Evolutionary conservation across 495 filamentous ascomycete species (phyloP).

Genomic region (Schizothecium vesticola): DNA sequence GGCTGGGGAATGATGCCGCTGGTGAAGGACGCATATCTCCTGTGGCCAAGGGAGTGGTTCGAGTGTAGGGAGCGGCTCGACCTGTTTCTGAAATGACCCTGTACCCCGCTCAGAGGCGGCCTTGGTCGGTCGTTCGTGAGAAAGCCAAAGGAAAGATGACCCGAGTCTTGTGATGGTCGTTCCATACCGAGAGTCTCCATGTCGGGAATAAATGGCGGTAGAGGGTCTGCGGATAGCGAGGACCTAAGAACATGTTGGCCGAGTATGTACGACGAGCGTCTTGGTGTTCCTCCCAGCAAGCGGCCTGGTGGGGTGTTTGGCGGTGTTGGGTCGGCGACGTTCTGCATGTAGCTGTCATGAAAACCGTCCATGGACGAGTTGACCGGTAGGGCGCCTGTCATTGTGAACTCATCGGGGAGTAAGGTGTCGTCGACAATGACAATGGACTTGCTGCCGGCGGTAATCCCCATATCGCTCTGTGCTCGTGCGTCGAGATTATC

Average conservation of each 20-base stretch:
- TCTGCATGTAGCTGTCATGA: constrained; percentile 42
- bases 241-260: constrained; percentile 35
- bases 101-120: constrained; percentile 33
- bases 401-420: constrained; percentile 37
- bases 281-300: constrained; percentile 35
- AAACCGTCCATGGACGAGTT: constrained; percentile 47
- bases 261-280: constrained; percentile 48
- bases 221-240: constrained; percentile 27
- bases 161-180: constrained; percentile 27
- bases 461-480: constrained; percentile 52
- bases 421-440: constrained; percentile 75
- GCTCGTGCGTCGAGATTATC: constrained; percentile 24
- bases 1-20: constrained; percentile 60
- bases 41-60: constrained; percentile 32
- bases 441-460: constrained; percentile 76
- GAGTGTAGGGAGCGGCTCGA: constrained; percentile 38
- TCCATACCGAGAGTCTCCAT: constrained; percentile 27
- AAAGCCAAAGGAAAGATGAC: constrained; percentile 31
- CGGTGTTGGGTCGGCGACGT: constrained; percentile 44
- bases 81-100: constrained; percentile 33
- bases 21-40: constrained; percentile 61
- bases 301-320: constrained; percentile 48
- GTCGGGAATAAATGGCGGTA: constrained; percentile 38
- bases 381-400: constrained; percentile 44
- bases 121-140: constrained; percentile 19